Base-by-base conservation (phyloP, 768 basidiomycete species). In the Sporobolomyces pararoseus region DNA sequence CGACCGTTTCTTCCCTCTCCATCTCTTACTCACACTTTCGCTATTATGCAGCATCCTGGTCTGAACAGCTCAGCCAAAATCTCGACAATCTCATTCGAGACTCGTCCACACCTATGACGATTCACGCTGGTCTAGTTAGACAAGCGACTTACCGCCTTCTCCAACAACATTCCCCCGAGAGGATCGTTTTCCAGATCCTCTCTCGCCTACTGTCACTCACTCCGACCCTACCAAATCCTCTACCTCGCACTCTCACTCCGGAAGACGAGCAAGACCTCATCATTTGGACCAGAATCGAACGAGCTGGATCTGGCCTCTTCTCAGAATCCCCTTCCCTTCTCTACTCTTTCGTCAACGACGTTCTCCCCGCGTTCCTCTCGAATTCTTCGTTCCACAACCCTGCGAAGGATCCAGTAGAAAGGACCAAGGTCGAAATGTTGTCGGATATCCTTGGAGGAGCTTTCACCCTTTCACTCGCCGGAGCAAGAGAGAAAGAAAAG, bases 371-470 rank as follows among this genome's bases (percentile, higher is more conserved):
- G 25, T 19, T 39, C 10, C 47, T 58, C 3, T 25, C 49, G 47
- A 23, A 3, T 2, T 13, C 27, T 27, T 2, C 39, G 9, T 32
- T 59, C 21, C 7, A 13, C 25, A 6, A 2, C 3, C 32, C 12
- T 3, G 42, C 25, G 23, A 6, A n/a, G 29, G 17, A 13, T 23
- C 19, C 53, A 7, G 6, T 29, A 17, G 54, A 57, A 3, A 16
- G 29, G 29, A 34, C 0, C 6, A 21, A 29, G 23, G 34, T 58
- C 47, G 47, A 50, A 32, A 39, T 58, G 54, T 12, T 66, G 4
- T 44, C 25, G 27, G 65, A 66, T 35, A 29, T 51, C 17, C 27
- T 59, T 47, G 55, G 34, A 7, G 65, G 65, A 21, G 54, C 55
- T 12, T 27, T 46, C 53, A 34, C 4, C 13, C 6, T 54, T 54